These are phyloP conservation scores for Physcomitrellopsis africana DNA, from an alignment of 225 moss, liverwort and hornwort species.

Conservation along the genomic window DNA sequence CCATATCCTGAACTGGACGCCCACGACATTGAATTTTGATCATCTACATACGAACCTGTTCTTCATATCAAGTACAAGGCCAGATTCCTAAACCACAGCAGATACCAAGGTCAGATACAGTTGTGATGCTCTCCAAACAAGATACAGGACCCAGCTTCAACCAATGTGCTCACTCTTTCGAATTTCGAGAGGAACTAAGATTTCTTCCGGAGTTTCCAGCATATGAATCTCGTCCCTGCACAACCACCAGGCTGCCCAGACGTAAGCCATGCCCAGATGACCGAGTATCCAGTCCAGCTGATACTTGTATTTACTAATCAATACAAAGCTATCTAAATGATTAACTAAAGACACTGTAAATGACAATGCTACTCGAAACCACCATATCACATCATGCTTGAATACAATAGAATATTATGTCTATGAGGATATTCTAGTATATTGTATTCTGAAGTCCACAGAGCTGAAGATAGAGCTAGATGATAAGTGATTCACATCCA, in stretches of 20 bases:
- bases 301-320: conserved; percentile 26
- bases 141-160: conserved; percentile 70
- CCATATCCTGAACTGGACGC: conserved; percentile 33
- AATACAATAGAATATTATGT: no score
- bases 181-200: conserved; percentile 95
- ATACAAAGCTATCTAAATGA: neutral
- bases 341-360: conserved; percentile 9
- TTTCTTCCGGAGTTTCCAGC: conserved; percentile 93
- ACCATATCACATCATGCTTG: neutral
- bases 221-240: conserved; percentile 94
- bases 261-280: conserved; percentile 68
- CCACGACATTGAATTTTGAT: conserved; percentile 20
- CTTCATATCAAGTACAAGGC: conserved; percentile 48
- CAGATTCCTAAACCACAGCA: conserved; percentile 48
- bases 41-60: conserved; percentile 44
- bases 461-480: no score
- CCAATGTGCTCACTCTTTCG: conserved; percentile 82
- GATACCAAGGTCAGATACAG: conserved; percentile 44
- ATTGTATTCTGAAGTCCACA: no score
- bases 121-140: conserved; percentile 61
- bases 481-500: no score
- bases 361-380: neutral
- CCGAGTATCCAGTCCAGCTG: conserved; percentile 40
- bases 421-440: no score
- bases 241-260: conserved; percentile 76